These are phyloP conservation scores for Phytopythium montanum DNA, from an alignment of 352 stramenopile genomes.

Conservation along the genomic window DNA sequence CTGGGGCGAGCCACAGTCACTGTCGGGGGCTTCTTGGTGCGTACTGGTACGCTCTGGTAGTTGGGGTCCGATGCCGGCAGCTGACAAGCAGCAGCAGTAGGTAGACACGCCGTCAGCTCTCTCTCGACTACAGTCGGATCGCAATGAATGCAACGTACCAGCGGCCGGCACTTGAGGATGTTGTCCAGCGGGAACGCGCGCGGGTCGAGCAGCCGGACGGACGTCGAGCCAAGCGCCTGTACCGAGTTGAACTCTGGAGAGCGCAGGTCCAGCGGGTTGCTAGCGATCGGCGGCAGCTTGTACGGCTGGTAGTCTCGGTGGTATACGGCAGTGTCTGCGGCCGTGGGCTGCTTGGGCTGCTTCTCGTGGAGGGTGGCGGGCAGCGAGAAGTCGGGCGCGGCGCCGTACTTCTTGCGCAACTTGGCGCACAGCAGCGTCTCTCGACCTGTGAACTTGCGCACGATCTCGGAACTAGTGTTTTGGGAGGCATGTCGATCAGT, in stretches of 20 bases:
- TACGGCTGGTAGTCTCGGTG: slow-evolving; percentile 30
- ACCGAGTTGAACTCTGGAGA: slow-evolving; percentile 49
- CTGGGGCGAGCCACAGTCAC: slow-evolving; percentile 10
- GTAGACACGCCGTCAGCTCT: not conserved
- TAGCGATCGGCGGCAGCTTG: slow-evolving; percentile 7
- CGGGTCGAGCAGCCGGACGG: slow-evolving; percentile 23
- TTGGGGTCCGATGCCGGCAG: slow-evolving; percentile 64
- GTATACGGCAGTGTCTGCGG: slow-evolving; percentile 18
- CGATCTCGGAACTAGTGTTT: slow-evolving; percentile 61
- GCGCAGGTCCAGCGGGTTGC: slow-evolving; percentile 45
- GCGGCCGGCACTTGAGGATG: slow-evolving; percentile 79
- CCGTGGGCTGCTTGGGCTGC: slow-evolving; percentile 4
- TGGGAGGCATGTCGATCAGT: not conserved
- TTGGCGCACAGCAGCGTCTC: slow-evolving; percentile 64
- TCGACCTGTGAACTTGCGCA: slow-evolving; percentile 58
- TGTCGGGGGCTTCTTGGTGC: slow-evolving; percentile 24
- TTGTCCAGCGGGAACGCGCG: slow-evolving; percentile 73
- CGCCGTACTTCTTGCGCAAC: slow-evolving; percentile 78
- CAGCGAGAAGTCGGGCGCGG: slow-evolving; percentile 31
- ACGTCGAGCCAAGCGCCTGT: slow-evolving; percentile 29
- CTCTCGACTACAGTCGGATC: not conserved
- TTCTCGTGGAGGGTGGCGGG: not conserved
- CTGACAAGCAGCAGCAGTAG: slow-evolving; percentile 16
- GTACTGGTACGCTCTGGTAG: slow-evolving; percentile 32
- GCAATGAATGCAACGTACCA: slow-evolving; percentile 29